A percentile compares a stretch with the other conserved stretches of the same genome.
phyloP scores from a whole-genome alignment of 176 grass and related monocot genomes.

The Eremochloa ophiuroides region DNA sequence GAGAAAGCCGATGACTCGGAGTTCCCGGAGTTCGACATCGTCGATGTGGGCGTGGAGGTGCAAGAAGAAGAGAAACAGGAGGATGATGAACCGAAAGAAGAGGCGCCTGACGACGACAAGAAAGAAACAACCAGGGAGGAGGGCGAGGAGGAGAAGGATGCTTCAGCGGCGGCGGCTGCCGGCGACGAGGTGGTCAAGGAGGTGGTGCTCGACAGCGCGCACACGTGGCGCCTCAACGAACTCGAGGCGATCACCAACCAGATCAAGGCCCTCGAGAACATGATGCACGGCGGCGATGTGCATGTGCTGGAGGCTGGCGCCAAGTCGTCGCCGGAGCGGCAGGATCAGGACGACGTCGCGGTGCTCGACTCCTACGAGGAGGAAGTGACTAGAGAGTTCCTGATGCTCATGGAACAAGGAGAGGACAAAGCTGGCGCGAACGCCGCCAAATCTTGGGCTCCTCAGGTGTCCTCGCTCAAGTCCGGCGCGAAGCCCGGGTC shows the following conservation, averaged over 20 bases:
- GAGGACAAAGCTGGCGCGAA: slow-evolving; percentile 12
- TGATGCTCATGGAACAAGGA: slow-evolving; percentile 61
- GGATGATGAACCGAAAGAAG: slow-evolving; percentile 25
- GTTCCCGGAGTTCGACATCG: slow-evolving; percentile 79
- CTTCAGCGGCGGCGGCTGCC: not conserved
- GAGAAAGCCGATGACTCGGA: slow-evolving; percentile 55
- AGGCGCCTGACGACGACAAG: not conserved
- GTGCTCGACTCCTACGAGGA: slow-evolving; percentile 74
- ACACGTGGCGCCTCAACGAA: slow-evolving; percentile 59
- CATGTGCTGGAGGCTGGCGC: slow-evolving; percentile 4
- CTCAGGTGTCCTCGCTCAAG: slow-evolving; percentile 34
- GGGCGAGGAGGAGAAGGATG: slow-evolving; percentile 20
- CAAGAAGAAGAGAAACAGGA: slow-evolving; percentile 52
- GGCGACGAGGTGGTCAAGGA: slow-evolving; percentile 88
- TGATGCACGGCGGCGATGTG: slow-evolving; percentile 73
- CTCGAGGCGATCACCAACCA: slow-evolving; percentile 90
- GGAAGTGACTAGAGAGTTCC: slow-evolving; percentile 73
- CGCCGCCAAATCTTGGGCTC: not conserved
- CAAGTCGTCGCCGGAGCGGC: slow-evolving; percentile 3
- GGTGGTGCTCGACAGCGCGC: slow-evolving; percentile 72
- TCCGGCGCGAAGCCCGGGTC: not conserved
- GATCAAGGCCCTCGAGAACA: slow-evolving; percentile 79
- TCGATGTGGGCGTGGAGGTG: slow-evolving; percentile 80
- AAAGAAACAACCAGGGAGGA: slow-evolving; percentile 1
- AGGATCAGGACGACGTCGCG: slow-evolving; percentile 29